Evolutionary conservation across 2,329 filamentous ascomycete species (phyloP).

Genomic region (Clarireedia monteithiana): DNA sequence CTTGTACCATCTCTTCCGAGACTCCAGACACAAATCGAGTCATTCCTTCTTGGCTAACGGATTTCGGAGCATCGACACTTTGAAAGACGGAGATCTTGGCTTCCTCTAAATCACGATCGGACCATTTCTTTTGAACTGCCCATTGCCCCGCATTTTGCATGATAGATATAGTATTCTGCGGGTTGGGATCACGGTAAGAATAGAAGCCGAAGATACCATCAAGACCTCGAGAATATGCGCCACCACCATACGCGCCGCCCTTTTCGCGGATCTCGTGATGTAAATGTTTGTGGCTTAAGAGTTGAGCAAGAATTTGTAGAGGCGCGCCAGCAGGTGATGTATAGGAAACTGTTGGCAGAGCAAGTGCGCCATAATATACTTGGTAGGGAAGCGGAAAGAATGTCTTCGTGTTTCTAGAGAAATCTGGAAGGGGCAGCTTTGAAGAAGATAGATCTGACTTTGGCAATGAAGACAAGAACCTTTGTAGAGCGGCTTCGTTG

Average conservation of each 20-base stretch:
- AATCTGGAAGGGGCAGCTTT: constrained; percentile 26
- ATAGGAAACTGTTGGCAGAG: constrained; percentile 79
- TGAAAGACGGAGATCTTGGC: constrained; percentile 96
- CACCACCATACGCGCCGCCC: constrained; percentile 90
- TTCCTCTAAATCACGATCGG: constrained; percentile 80
- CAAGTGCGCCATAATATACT: constrained; percentile 86
- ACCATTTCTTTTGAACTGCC: constrained; percentile 76
- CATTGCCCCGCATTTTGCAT: constrained; percentile 78
- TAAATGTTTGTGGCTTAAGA: constrained; percentile 91
- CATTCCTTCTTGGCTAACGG: constrained; percentile 85
- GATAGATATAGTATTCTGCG: constrained; percentile 76
- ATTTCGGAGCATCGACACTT: constrained; percentile 76
- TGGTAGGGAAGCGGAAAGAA: constrained; percentile 96
- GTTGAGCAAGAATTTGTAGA: constrained; percentile 80
- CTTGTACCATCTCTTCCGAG: constrained; percentile 82
- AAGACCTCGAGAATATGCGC: constrained; percentile 72
- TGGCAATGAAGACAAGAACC: constrained; percentile 61
- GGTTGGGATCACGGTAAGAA: constrained; percentile 94
- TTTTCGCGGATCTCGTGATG: constrained; percentile 98
- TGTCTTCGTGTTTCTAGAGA: constrained; percentile 54
- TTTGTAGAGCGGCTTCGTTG: constrained; percentile 64
- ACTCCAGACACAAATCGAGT: constrained; percentile 76
- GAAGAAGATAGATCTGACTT: constrained; percentile 34
- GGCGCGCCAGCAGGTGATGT: constrained; percentile 66
- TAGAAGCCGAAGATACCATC: constrained; percentile 91